Percentiles rank a stretch among this genome's conserved stretches.
These are phyloP conservation scores for Boletus speciosus DNA, from an alignment of 768 basidiomycete species.

Conservation along the genomic window DNA sequence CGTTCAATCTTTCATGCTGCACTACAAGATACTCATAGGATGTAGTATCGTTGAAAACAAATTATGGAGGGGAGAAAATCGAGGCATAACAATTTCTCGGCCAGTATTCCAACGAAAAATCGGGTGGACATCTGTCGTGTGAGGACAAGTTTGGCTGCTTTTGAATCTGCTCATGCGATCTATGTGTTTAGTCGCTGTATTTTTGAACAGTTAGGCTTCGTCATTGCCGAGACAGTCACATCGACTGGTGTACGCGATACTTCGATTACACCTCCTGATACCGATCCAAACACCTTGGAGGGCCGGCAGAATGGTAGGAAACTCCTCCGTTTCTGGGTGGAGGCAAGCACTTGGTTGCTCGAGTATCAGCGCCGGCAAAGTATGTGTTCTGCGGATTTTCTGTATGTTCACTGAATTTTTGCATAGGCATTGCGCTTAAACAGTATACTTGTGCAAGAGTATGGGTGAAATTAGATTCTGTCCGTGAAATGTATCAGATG, in stretches of 20 bases:
- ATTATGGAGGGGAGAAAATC: constrained; percentile 66
- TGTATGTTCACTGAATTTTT: constrained; percentile 9
- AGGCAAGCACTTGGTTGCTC: constrained; percentile 62
- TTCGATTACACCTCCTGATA: constrained; percentile 52
- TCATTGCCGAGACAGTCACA: constrained; percentile 19
- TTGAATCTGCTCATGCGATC: constrained; percentile 9
- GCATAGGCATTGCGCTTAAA: constrained; percentile 45
- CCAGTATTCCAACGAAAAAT: constrained; percentile 58
- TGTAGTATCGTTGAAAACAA: constrained; percentile 70
- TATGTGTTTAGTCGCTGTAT: constrained; percentile 33
- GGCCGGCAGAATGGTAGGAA: constrained; percentile 55
- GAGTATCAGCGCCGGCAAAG: constrained; percentile 52
- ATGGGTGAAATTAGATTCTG: constrained; percentile 54
- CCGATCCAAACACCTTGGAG: constrained; percentile 42
- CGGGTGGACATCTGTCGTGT: constrained; percentile 64
- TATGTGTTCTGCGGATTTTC: constrained; percentile 24
- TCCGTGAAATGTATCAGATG: constrained; percentile 66
- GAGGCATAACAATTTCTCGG: constrained; percentile 52
- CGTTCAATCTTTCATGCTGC: constrained; percentile 22
- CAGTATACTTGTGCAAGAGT: constrained; percentile 39
- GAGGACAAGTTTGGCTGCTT: constrained; percentile 26
- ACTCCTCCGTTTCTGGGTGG: constrained; percentile 79
- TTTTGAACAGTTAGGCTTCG: constrained; percentile 42
- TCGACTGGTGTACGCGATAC: constrained; percentile 35
- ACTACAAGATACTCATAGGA: neutral